Conservation (phyloP, 2,329 filamentous ascomycete species). For the Pseudogymnoascus sp. region DNA sequence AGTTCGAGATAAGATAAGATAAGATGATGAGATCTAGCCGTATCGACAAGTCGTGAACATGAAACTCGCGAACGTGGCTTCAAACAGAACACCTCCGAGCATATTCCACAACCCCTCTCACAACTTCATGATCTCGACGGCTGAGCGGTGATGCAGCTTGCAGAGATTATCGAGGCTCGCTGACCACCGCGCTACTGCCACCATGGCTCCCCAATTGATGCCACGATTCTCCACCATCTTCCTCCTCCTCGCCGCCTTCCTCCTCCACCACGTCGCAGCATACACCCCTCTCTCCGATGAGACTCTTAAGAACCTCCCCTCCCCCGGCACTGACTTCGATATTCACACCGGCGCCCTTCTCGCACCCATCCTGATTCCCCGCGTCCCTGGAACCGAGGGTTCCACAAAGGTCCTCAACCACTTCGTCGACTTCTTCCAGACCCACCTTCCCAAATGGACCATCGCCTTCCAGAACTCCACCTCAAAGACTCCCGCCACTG, state of each 20-base stretch:
- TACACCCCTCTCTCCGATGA: constrained; percentile 57
- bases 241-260: not conserved
- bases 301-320: constrained; percentile 62
- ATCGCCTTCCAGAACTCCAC: constrained; percentile 87
- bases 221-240: not conserved
- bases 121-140: not conserved
- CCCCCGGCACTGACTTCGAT: constrained; percentile 68
- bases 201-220: not conserved
- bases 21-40: not conserved
- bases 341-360: constrained; percentile 68
- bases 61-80: constrained; percentile 1
- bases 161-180: not conserved
- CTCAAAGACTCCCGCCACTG: constrained; percentile 67
- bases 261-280: constrained; percentile 12
- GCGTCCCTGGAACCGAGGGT: constrained; percentile 79
- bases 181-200: not conserved
- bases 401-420: constrained; percentile 66
- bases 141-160: not conserved
- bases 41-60: not conserved
- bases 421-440: constrained; percentile 73
- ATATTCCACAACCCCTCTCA: not conserved
- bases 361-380: constrained; percentile 76
- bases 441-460: constrained; percentile 68
- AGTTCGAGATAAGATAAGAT: not conserved
- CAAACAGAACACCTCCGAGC: not conserved